phyloP scores from a whole-genome alignment of 2,329 filamentous ascomycete species.

The Pestalotiopsis sp. region DNA sequence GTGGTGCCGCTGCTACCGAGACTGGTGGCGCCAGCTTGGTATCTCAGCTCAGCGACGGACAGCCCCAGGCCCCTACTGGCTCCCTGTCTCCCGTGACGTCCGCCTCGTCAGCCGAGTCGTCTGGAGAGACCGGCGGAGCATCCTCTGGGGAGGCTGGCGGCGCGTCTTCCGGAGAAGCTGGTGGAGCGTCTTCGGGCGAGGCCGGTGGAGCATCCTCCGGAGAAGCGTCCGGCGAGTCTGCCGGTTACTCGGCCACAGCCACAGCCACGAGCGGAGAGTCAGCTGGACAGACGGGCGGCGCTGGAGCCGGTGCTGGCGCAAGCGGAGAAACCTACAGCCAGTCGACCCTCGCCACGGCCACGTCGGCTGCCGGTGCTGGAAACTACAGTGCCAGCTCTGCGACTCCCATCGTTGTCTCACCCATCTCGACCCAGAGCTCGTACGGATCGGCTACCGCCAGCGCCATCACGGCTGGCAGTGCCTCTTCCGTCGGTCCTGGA shows the following conservation, averaged over 20 bases:
- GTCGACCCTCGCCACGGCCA: background rate
- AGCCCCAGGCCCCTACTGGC: background rate
- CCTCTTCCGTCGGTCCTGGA: background rate
- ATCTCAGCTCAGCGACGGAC: background rate
- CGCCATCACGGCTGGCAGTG: background rate
- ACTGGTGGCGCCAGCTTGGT: background rate
- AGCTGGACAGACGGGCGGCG: too few relatives aligned
- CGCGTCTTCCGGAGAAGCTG: background rate
- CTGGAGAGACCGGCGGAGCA: background rate
- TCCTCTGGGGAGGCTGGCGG: background rate
- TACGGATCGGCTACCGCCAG: background rate
- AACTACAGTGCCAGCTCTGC: background rate
- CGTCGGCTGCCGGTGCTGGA: background rate
- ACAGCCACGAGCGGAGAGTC: background rate
- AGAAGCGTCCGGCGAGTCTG: background rate
- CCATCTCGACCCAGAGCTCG: background rate
- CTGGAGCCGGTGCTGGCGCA: background rate
- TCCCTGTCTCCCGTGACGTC: background rate
- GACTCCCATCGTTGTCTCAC: background rate
- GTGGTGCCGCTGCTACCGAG: background rate
- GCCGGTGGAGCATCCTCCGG: background rate
- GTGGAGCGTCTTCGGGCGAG: background rate
- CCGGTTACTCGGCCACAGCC: background rate
- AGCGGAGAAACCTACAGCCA: background rate
- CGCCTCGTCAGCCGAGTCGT: background rate